Conservation (phyloP, 352 stramenopile genomes). For the Globisporangium polare region DNA sequence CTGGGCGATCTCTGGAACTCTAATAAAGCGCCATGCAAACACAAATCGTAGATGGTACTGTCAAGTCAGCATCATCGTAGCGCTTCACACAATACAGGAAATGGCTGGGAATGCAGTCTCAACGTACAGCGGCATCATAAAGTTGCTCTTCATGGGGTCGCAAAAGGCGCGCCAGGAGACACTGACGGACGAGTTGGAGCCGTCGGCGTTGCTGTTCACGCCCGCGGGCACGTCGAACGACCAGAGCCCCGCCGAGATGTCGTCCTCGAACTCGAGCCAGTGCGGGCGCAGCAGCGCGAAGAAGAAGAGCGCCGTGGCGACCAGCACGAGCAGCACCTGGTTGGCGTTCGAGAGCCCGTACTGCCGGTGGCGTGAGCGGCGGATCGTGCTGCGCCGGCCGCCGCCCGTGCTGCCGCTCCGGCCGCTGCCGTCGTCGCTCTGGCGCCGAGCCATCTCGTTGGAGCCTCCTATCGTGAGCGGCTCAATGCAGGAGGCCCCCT, state of each 20-base stretch:
- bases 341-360: slow-evolving; percentile 84
- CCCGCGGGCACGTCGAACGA: slow-evolving; percentile 31
- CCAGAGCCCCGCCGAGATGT: slow-evolving; percentile 52
- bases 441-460: not conserved
- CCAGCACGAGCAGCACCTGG: slow-evolving; percentile 70
- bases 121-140: slow-evolving; percentile 24
- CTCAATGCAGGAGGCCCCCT: not conserved
- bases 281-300: slow-evolving; percentile 54
- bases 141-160: slow-evolving; percentile 21
- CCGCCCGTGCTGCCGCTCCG: not conserved
- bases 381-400: not conserved
- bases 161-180: slow-evolving; percentile 58
- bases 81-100: not conserved
- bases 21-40: not conserved
- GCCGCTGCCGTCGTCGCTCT: not conserved
- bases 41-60: no score
- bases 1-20: slow-evolving; percentile 7
- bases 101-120: not conserved
- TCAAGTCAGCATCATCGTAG: not conserved
- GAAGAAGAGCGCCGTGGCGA: slow-evolving; percentile 51
- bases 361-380: slow-evolving; percentile 49
- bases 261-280: slow-evolving; percentile 51
- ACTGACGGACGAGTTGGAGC: slow-evolving; percentile 25
- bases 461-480: slow-evolving; percentile 2
- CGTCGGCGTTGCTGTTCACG: slow-evolving; percentile 18